A percentile compares a stretch with the other conserved stretches of the same genome.
Evolutionary conservation across 495 filamentous ascomycete species (phyloP).

Genomic region (Aspergillus panamensis): DNA sequence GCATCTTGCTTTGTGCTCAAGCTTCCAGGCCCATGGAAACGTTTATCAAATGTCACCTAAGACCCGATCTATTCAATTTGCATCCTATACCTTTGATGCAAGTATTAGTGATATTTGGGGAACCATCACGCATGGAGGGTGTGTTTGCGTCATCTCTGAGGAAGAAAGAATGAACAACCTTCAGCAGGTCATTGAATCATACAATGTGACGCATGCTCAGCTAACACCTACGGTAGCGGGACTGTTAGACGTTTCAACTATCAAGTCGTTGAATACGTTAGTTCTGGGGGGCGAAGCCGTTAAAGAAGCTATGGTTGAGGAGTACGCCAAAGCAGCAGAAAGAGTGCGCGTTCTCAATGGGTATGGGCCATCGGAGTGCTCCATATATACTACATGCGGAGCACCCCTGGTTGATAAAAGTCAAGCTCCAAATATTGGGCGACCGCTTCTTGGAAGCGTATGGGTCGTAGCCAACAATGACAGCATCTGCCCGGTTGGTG

Average conservation of each 20-base stretch:
- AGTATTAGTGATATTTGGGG: constrained; percentile 16
- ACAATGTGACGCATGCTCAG: background rate
- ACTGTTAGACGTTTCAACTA: background rate
- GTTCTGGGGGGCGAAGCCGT: constrained; percentile 1
- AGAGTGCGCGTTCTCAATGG: constrained; percentile 2
- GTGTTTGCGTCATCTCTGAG: constrained; percentile 6
- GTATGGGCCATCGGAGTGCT: constrained; percentile 6
- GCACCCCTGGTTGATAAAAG: background rate
- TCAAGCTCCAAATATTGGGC: constrained; percentile 4
- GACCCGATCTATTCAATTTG: constrained; percentile 12
- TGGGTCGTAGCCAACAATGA: constrained; percentile 2
- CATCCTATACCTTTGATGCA: constrained; percentile 12
- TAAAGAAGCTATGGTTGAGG: constrained; percentile 1
- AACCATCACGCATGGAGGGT: constrained; percentile 8
- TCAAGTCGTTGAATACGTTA: background rate
- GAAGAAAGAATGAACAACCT: constrained; percentile 2
- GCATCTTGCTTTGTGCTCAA: constrained; percentile 12
- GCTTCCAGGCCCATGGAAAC: constrained; percentile 12
- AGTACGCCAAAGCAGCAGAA: constrained; percentile 9
- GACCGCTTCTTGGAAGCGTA: background rate
- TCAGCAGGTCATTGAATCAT: background rate
- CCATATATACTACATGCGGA: constrained; percentile 2
- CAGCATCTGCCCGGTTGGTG: background rate
- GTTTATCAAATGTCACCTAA: constrained; percentile 7
- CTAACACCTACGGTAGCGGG: constrained; percentile 3